Evolutionary conservation across 2,329 filamentous ascomycete genomes (phyloP).

Genomic region (Penicillium brevicompactum): DNA sequence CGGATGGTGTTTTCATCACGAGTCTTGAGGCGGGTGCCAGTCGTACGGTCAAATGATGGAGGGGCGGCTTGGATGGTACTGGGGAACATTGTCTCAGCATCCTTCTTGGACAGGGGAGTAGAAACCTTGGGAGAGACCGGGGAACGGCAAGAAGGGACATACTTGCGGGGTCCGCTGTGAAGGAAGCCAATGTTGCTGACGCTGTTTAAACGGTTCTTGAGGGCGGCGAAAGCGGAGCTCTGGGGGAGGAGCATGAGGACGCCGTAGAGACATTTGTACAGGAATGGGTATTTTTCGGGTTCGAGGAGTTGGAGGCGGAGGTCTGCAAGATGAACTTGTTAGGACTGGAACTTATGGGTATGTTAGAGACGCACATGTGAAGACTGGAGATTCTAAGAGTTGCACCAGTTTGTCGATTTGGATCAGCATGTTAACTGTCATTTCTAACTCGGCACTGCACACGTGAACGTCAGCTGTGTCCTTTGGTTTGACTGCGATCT

Average conservation of each 20-base stretch:
- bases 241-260: conserved; percentile 98
- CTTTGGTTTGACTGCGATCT: not conserved
- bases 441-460: conserved; percentile 87
- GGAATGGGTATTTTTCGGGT: conserved; percentile 88
- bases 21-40: conserved; percentile 72
- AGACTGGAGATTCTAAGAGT: conserved; percentile 93
- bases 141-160: conserved; percentile 44
- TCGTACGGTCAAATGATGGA: conserved; percentile 67
- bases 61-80: conserved; percentile 32
- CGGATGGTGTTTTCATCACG: conserved; percentile 83
- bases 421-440: conserved; percentile 98
- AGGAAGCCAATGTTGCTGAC: conserved; percentile 96
- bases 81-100: conserved; percentile 5
- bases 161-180: conserved; percentile 79
- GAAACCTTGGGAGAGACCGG: conserved; percentile 4
- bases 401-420: conserved; percentile 99
- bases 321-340: conserved; percentile 56
- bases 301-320: conserved; percentile 92
- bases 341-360: not conserved
- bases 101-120: conserved; percentile 6
- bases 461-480: conserved; percentile 25
- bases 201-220: conserved; percentile 95
- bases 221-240: conserved; percentile 91
- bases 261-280: conserved; percentile 98
- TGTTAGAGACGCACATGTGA: conserved; percentile 71